Base-by-base conservation (phyloP, 179 eudicot genomes). In the Drosera spatulata region DNA sequence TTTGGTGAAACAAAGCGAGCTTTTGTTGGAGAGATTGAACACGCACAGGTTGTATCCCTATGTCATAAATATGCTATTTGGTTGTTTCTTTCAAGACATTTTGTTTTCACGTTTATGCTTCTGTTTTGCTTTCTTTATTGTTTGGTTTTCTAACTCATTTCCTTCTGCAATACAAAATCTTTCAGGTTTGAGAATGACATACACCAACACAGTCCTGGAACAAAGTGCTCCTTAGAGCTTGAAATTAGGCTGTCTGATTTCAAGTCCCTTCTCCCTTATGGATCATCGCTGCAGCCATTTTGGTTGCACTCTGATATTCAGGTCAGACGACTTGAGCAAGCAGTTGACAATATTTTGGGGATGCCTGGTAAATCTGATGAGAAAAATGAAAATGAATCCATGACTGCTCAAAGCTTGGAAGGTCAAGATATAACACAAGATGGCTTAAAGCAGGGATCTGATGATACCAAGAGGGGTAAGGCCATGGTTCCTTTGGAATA, bases 201-300 rank as follows among this genome's bases (percentile, higher is more conserved):
- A 41, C 75, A 65, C 64, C 75, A 68, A 62, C 70, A 63, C 68
- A 80, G 67, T 58, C 75, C 72, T 66, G 75, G 74, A 53, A 75
- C 78, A 54, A 86, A 72, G 74, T 78, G 64, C 71, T 63, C 59
- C 47, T 65, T 74, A 65, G 99, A 89, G 64, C 79, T 81, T 66
- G 94, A 86, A 79, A 82, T 80, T 58, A 85, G 99, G 59, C 88
- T 93, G 65, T 77, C 77, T 64, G 99, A 93, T 78, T 69, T 81
- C 44, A 83, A 75, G 72, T 78, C 91, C 50, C 87, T 93, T 55
- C 61, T 80, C 55, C 69, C 82, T 40, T 71, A 81, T 61, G 95
- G 89, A 15, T 74, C 81, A 41, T 78, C 87, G 13, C 70, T 93
- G 73, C 77, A 75, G 56, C 95, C 97, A 8, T 93, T 89, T 71